Conservation (phyloP, 1,139 yeast species). For the Yamadazyma mexicana region DNA sequence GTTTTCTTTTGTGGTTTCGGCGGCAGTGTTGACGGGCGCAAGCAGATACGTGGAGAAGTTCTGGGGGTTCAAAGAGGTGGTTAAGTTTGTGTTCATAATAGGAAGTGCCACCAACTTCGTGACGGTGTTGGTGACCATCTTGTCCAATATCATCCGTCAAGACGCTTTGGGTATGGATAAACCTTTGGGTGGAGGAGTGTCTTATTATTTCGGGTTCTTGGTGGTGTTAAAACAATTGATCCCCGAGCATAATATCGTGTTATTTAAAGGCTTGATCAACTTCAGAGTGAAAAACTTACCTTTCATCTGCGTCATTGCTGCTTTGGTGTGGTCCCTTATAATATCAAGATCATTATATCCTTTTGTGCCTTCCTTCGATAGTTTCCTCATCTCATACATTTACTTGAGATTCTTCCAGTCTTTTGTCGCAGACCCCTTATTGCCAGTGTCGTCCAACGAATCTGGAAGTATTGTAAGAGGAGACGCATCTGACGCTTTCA, state of each 20-base stretch:
- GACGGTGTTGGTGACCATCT: slow-evolving; percentile 43
- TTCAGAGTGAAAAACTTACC: slow-evolving; percentile 77
- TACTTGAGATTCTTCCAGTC: slow-evolving; percentile 77
- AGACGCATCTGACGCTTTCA: slow-evolving; percentile 89
- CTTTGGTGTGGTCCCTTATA: slow-evolving; percentile 46
- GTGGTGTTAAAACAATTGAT: slow-evolving; percentile 86
- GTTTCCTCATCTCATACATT: slow-evolving; percentile 69
- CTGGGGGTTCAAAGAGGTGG: slow-evolving; percentile 62
- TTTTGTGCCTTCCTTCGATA: slow-evolving; percentile 62
- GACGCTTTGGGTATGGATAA: slow-evolving; percentile 41
- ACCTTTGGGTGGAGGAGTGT: slow-evolving; percentile 72
- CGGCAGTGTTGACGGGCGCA: slow-evolving; percentile 52
- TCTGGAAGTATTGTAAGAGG: slow-evolving; percentile 50
- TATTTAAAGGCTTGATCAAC: slow-evolving; percentile 63
- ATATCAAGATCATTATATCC: slow-evolving; percentile 47
- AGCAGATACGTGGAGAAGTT: slow-evolving; percentile 50
- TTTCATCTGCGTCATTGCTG: slow-evolving; percentile 50
- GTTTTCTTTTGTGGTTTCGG: slow-evolving; percentile 49
- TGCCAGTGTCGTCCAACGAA: slow-evolving; percentile 36
- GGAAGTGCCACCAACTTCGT: slow-evolving; percentile 61
- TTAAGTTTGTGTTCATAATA: slow-evolving; percentile 56
- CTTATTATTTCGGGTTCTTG: slow-evolving; percentile 70
- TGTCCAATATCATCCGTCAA: slow-evolving; percentile 37
- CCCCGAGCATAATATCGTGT: slow-evolving; percentile 80
- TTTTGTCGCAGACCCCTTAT: slow-evolving; percentile 35